A percentile compares a stretch with the other conserved stretches of the same genome.
phyloP scores from a whole-genome alignment of 73 alveolate species.

The Paraurostyla sp. region DNA sequence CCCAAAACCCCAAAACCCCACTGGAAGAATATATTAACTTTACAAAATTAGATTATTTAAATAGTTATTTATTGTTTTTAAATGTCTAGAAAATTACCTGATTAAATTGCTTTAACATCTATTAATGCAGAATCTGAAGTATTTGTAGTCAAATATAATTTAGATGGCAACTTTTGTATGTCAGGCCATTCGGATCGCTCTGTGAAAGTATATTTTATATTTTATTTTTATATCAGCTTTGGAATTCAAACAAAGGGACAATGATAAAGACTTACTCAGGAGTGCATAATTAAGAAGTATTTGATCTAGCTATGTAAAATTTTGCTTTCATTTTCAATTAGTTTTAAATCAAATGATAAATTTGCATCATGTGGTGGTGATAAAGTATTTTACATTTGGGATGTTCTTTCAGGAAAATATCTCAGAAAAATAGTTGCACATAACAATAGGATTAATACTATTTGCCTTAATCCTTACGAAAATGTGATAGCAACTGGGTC shows the following conservation, averaged over 20 bases:
- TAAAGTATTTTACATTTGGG: slow-evolving; percentile 84
- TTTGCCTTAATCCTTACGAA: slow-evolving; percentile 50
- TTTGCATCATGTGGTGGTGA: slow-evolving; percentile 92
- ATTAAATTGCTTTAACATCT: not conserved
- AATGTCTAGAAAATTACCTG: not conserved
- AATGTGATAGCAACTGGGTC: slow-evolving; percentile 81
- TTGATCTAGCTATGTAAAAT: slow-evolving; percentile 79
- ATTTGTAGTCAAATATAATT: slow-evolving; percentile 38
- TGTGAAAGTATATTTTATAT: not conserved
- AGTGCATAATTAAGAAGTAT: slow-evolving; percentile 87
- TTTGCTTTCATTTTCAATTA: not conserved
- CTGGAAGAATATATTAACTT: too few relatives aligned
- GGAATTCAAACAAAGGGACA: slow-evolving; percentile 87
- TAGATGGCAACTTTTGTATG: slow-evolving; percentile 44
- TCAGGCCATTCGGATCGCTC: slow-evolving; percentile 50
- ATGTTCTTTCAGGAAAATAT: slow-evolving; percentile 84
- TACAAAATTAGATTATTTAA: too few relatives aligned
- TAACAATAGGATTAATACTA: slow-evolving; percentile 42
- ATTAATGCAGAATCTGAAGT: slow-evolving; percentile 44
- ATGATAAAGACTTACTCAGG: slow-evolving; percentile 83
- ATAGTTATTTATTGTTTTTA: not conserved
- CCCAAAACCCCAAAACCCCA: too few relatives aligned
- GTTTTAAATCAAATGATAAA: slow-evolving; percentile 77
- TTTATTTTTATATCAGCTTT: slow-evolving; percentile 47
- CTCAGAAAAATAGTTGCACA: slow-evolving; percentile 76